Conservation (phyloP, 2,329 filamentous ascomycete species). For the Talaromyces sp. region DNA sequence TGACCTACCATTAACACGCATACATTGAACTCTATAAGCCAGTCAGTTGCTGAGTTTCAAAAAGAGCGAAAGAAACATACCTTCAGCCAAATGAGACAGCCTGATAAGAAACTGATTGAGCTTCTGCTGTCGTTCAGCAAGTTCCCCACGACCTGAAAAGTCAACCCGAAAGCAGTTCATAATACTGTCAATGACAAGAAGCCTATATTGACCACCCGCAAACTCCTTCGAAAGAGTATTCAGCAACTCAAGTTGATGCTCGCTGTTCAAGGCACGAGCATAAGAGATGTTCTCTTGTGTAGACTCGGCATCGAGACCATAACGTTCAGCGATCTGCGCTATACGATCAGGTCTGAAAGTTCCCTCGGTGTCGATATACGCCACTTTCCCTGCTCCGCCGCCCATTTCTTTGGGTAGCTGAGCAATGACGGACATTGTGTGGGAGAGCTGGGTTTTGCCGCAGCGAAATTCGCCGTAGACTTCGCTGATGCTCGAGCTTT, state of each 20-base stretch:
- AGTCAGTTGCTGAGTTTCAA: conserved; percentile 6
- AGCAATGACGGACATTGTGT: conserved; percentile 65
- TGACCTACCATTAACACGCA: conserved; percentile 57
- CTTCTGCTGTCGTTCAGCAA: conserved; percentile 66
- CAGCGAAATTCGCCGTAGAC: conserved; percentile 50
- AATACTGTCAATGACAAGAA: conserved; percentile 67
- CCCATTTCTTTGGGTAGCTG: conserved; percentile 57
- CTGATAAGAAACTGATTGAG: conserved; percentile 63
- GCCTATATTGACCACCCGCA: conserved; percentile 60
- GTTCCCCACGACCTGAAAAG: conserved; percentile 63
- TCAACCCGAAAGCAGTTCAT: conserved; percentile 68
- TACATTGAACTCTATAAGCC: conserved; percentile 61
- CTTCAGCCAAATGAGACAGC: conserved; percentile 63
- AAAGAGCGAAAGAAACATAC: conserved; percentile 31
- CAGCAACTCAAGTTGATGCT: conserved; percentile 63
- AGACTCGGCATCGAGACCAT: conserved; percentile 57
- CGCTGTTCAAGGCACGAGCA: conserved; percentile 63
- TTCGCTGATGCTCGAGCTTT: conserved; percentile 66
- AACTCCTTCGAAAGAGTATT: conserved; percentile 61
- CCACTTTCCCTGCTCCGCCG: conserved; percentile 66
- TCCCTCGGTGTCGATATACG: conserved; percentile 65
- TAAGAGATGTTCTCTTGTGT: conserved; percentile 67
- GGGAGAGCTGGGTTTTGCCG: conserved; percentile 67
- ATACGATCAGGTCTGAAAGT: conserved; percentile 67
- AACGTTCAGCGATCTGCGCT: conserved; percentile 63